phyloP scores from a whole-genome alignment of 2,329 filamentous ascomycete species.

The Chaetothyriales sp. region DNA sequence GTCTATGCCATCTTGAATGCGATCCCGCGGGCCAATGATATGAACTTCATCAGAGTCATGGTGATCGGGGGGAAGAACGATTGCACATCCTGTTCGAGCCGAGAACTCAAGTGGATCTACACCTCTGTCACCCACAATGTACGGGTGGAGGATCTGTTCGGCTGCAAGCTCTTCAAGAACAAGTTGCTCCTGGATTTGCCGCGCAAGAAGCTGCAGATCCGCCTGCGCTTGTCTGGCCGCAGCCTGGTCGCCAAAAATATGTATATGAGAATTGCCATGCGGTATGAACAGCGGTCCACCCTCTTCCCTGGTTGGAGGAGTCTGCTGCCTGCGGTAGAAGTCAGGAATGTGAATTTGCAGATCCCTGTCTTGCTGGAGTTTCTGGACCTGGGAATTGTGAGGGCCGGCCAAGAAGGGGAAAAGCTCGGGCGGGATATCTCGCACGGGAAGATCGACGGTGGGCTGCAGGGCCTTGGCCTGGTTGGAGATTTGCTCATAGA shows the following conservation, averaged over 20 bases:
- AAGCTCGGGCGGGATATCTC: constrained; percentile 74
- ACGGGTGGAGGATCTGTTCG: constrained; percentile 78
- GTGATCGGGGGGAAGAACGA: constrained; percentile 61
- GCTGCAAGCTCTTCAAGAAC: constrained; percentile 66
- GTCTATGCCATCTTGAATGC: constrained; percentile 60
- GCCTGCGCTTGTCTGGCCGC: constrained; percentile 67
- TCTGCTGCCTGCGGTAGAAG: constrained; percentile 57
- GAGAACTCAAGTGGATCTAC: constrained; percentile 74
- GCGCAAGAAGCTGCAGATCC: constrained; percentile 64
- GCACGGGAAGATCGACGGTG: constrained; percentile 66
- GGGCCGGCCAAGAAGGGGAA: constrained; percentile 88
- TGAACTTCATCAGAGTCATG: constrained; percentile 72
- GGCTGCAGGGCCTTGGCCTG: constrained; percentile 78
- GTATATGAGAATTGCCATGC: constrained; percentile 61
- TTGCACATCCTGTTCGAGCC: constrained; percentile 73
- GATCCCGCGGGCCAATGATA: constrained; percentile 63
- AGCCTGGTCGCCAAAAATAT: constrained; percentile 68
- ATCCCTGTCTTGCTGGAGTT: constrained; percentile 57
- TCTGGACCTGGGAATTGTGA: constrained; percentile 50
- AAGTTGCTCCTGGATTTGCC: constrained; percentile 60
- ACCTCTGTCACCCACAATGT: constrained; percentile 77
- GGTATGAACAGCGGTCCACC: constrained; percentile 56
- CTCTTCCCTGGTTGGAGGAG: constrained; percentile 47
- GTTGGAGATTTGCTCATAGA: constrained; percentile 65
- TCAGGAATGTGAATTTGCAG: constrained; percentile 71